Conservation (phyloP, 1,284 basidiomycete genomes). For the Butyriboletus regius region DNA sequence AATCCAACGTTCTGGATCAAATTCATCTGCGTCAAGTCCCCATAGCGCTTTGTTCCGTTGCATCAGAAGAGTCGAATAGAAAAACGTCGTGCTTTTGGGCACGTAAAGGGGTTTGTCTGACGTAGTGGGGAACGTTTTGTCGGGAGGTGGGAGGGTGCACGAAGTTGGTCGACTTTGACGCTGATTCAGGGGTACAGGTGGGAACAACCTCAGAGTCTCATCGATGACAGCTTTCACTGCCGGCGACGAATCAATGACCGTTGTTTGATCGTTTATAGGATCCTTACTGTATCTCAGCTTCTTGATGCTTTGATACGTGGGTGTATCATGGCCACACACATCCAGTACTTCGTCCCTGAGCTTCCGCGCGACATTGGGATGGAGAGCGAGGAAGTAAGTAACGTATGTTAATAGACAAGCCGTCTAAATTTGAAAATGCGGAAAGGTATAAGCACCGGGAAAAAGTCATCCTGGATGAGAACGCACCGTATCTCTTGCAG, state of each 20-base stretch:
- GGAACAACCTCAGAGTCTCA: slow-evolving; percentile 65
- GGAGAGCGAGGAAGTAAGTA: slow-evolving; percentile 58
- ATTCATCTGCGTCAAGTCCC: slow-evolving; percentile 62
- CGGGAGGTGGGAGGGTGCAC: slow-evolving; percentile 48
- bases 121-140: slow-evolving; percentile 36
- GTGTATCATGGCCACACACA: slow-evolving; percentile 44
- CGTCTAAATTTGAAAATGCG: slow-evolving; percentile 37
- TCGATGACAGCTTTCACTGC: slow-evolving; percentile 66
- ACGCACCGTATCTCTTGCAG: slow-evolving; percentile 65
- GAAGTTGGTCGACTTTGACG: slow-evolving; percentile 47
- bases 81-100: slow-evolving; percentile 50
- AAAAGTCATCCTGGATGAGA: neutral
- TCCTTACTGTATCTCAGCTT: slow-evolving; percentile 55
- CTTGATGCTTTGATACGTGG: slow-evolving; percentile 50
- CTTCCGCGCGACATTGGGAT: slow-evolving; percentile 47
- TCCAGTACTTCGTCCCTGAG: slow-evolving; percentile 58
- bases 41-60: slow-evolving; percentile 57
- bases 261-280: slow-evolving; percentile 10
- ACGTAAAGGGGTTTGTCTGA: slow-evolving; percentile 48
- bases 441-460: slow-evolving; percentile 1
- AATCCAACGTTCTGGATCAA: slow-evolving; percentile 67
- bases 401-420: slow-evolving; percentile 56
- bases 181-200: slow-evolving; percentile 62
- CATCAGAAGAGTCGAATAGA: slow-evolving; percentile 52
- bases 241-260: slow-evolving; percentile 6